These are phyloP conservation scores for Hypoxylon sp. DNA, from an alignment of 2,329 filamentous ascomycete genomes.

Conservation along the genomic window DNA sequence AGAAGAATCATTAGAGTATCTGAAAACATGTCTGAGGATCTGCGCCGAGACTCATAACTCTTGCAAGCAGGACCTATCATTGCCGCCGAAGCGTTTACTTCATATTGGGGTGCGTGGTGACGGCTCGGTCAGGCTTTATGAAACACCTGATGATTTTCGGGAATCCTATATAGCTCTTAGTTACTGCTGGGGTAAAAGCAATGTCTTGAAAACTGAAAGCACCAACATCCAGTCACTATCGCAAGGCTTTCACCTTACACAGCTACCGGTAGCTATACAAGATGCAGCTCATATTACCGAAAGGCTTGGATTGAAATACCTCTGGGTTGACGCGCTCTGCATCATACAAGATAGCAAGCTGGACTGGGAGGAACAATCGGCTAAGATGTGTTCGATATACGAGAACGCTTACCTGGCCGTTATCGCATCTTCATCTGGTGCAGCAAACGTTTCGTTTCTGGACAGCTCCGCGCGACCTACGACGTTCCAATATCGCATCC, in stretches of 20 bases:
- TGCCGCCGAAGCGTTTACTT: constrained; percentile 17
- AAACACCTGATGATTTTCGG: constrained; percentile 14
- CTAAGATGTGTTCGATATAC: constrained; percentile 47
- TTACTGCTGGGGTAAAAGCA: constrained; percentile 23
- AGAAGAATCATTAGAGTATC: constrained; percentile 12
- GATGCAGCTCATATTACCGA: constrained; percentile 45
- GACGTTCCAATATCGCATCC: constrained; percentile 2
- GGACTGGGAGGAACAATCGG: constrained; percentile 44
- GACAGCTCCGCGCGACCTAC: not conserved
- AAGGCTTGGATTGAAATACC: constrained; percentile 43
- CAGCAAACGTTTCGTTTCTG: constrained; percentile 13
- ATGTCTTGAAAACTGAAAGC: not conserved
- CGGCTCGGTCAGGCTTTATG: constrained; percentile 6
- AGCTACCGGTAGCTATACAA: constrained; percentile 42
- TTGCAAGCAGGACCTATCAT: constrained; percentile 13
- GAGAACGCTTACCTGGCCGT: constrained; percentile 40
- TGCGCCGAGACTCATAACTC: constrained; percentile 13
- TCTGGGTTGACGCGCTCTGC: constrained; percentile 52
- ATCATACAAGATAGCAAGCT: constrained; percentile 47
- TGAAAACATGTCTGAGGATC: constrained; percentile 12
- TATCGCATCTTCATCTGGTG: constrained; percentile 31
- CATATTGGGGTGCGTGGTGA: not conserved
- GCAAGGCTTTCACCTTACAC: not conserved
- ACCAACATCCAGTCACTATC: constrained; percentile 15
- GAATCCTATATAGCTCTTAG: constrained; percentile 23